Evolutionary conservation across 345 rosid species (phyloP).

Genomic region (Eutrema heterophyllum): DNA sequence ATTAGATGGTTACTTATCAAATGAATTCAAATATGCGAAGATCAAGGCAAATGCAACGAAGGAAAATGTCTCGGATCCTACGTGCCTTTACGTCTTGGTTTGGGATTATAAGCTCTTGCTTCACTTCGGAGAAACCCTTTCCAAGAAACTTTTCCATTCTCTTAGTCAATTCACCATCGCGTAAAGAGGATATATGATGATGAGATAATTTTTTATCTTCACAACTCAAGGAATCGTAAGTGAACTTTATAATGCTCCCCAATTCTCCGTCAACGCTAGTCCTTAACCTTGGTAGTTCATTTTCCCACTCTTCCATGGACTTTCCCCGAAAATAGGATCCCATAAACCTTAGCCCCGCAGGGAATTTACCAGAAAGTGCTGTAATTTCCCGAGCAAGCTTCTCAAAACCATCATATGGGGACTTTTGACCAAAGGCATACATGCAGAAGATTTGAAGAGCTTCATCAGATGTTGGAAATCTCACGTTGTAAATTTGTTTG

Average conservation of each 20-base stretch:
- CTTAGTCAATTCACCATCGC: background rate
- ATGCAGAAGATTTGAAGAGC: background rate
- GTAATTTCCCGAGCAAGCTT: background rate
- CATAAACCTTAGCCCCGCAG: slow-evolving; percentile 25
- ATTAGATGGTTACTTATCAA: background rate
- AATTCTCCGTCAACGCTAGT: background rate
- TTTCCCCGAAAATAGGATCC: slow-evolving; percentile 1
- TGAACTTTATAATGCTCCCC: background rate
- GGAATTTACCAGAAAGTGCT: slow-evolving; percentile 1
- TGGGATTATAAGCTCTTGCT: background rate
- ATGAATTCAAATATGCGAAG: background rate
- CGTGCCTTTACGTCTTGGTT: background rate
- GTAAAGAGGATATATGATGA: slow-evolving; percentile 25
- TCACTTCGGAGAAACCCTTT: background rate
- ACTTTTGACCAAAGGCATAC: background rate
- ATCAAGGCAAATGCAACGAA: background rate
- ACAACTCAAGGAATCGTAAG: slow-evolving; percentile 7
- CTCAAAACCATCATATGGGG: background rate
- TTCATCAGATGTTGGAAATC: background rate
- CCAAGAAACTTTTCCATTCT: background rate
- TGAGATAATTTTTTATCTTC: slow-evolving; percentile 15
- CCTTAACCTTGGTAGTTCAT: background rate
- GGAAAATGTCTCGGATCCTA: background rate
- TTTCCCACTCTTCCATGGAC: slow-evolving; percentile 2
- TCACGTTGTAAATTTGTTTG: too few relatives aligned